Evolutionary conservation across 2,329 filamentous ascomycete genomes (phyloP).

Genomic region (Aspergillus latus): DNA sequence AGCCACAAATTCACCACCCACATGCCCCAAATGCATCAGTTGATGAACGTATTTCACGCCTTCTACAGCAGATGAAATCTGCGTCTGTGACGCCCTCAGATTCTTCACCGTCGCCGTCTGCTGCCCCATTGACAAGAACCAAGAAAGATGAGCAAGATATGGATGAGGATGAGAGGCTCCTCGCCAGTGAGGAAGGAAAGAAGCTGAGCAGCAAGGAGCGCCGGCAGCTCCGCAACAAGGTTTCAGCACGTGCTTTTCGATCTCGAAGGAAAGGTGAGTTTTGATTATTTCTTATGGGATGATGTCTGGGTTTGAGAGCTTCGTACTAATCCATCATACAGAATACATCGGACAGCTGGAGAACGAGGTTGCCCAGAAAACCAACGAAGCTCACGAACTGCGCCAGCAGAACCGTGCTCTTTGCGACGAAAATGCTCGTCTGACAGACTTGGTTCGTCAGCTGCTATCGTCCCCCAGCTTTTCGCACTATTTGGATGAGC

Average conservation of each 20-base stretch:
- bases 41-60: conserved; percentile 90
- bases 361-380: conserved; percentile 78
- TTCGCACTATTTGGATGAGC: conserved; percentile 72
- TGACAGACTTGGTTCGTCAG: conserved; percentile 76
- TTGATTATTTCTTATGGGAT: background rate
- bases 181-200: conserved; percentile 98
- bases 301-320: background rate
- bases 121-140: conserved; percentile 64
- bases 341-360: conserved; percentile 98
- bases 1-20: conserved; percentile 35
- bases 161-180: conserved; percentile 92
- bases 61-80: conserved; percentile 88
- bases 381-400: conserved; percentile 78
- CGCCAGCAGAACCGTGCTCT: conserved; percentile 78
- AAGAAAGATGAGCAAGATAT: conserved; percentile 98
- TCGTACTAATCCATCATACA: conserved; percentile 57
- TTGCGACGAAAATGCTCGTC: conserved; percentile 78
- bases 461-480: conserved; percentile 79
- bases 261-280: conserved; percentile 89
- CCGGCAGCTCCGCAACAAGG: conserved; percentile 96
- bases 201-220: conserved; percentile 98
- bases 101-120: conserved; percentile 40
- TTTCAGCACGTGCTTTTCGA: conserved; percentile 94
- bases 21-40: conserved; percentile 64
- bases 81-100: conserved; percentile 61